These are phyloP conservation scores for Lithospermum erythrorhizon DNA, from an alignment of 257 asterid genomes.

Conservation along the genomic window DNA sequence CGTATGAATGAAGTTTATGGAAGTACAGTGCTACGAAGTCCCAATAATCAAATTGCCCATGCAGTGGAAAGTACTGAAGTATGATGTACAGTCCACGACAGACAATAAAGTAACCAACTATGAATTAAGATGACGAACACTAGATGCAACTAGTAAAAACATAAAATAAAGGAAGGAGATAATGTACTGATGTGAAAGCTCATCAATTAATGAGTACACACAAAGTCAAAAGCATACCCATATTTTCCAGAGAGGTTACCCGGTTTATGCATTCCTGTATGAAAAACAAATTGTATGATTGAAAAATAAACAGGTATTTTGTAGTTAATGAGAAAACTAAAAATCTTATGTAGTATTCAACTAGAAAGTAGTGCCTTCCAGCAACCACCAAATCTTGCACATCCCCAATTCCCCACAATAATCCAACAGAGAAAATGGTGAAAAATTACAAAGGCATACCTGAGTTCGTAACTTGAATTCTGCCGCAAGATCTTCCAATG, in stretches of 20 bases:
- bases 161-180: no score
- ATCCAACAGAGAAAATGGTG: slow-evolving; percentile 1
- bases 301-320: not conserved
- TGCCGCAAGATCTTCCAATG: slow-evolving; percentile 95
- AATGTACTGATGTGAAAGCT: not conserved
- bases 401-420: slow-evolving; percentile 2
- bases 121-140: no score
- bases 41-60: not conserved
- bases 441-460: slow-evolving; percentile 30
- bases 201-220: not conserved
- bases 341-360: no score
- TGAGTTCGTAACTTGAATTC: slow-evolving; percentile 94
- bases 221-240: slow-evolving; percentile 46
- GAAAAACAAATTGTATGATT: slow-evolving; percentile 13
- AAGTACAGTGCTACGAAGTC: not conserved
- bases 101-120: no score
- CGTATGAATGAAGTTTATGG: not conserved
- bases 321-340: no score
- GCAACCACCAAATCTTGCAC: not conserved
- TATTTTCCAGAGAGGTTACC: slow-evolving; percentile 58
- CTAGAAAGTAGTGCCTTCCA: not conserved
- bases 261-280: slow-evolving; percentile 95
- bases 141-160: no score
- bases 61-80: no score
- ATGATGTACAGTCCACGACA: no score